phyloP scores from a whole-genome alignment of 805 yeast genomes.

The Wickerhamiella cacticola region DNA sequence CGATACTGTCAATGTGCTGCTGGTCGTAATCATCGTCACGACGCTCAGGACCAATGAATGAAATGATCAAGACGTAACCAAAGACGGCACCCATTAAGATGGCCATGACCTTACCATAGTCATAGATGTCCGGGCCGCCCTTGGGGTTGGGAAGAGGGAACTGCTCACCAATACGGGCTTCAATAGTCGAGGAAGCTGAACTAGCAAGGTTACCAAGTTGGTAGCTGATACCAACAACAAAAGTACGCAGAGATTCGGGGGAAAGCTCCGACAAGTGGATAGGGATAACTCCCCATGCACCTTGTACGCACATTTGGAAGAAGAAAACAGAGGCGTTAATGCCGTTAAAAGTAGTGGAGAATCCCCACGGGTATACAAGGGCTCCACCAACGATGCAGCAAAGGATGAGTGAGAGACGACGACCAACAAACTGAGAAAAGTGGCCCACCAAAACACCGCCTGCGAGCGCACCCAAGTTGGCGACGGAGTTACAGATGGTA shows the following conservation, averaged over 20 bases:
- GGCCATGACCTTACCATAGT: constrained; percentile 63
- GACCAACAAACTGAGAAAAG: constrained; percentile 44
- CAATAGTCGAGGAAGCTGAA: constrained; percentile 60
- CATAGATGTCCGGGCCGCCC: constrained; percentile 30
- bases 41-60: constrained; percentile 46
- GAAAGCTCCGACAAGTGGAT: constrained; percentile 54
- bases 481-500: constrained; percentile 51
- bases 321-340: constrained; percentile 52
- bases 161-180: constrained; percentile 45
- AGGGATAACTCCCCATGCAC: constrained; percentile 65
- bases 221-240: constrained; percentile 50
- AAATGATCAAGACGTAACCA: constrained; percentile 37
- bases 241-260: constrained; percentile 50
- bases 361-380: constrained; percentile 51
- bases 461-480: constrained; percentile 52
- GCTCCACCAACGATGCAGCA: constrained; percentile 47
- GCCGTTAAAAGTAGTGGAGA: constrained; percentile 33
- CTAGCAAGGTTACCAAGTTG: constrained; percentile 66
- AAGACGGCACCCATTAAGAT: constrained; percentile 57
- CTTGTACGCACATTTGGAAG: constrained; percentile 54
- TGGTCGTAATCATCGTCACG: constrained; percentile 7
- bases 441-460: constrained; percentile 57
- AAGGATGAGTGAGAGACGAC: constrained; percentile 44
- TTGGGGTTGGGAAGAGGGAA: constrained; percentile 39
- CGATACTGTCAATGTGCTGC: not conserved